Conservation (phyloP, 371 early-diverging fungal genomes). For the Syncephalis plumigaleata region DNA sequence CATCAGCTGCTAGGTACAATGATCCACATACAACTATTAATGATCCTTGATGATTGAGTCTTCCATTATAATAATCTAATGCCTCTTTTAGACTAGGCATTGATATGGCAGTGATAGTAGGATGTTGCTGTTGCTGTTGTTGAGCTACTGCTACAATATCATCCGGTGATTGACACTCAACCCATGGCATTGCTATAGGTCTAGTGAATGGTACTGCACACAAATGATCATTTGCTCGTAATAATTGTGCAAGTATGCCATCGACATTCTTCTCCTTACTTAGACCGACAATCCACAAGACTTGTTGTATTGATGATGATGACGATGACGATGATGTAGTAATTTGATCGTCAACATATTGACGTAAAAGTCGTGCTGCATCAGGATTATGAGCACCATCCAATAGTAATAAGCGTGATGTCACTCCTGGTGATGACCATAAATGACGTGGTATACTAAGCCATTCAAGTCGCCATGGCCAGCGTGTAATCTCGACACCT, state of each 20-base stretch:
- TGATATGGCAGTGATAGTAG: conserved; percentile 2
- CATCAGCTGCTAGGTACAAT: conserved; percentile 67
- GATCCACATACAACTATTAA: conserved; percentile 65
- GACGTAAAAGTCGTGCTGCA: conserved; percentile 39
- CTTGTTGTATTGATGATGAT: conserved; percentile 15
- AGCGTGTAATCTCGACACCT: conserved; percentile 38
- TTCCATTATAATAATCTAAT: background rate
- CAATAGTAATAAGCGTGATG: conserved; percentile 25
- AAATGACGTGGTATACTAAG: conserved; percentile 7
- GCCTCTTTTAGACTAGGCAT: conserved; percentile 2
- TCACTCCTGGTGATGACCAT: background rate
- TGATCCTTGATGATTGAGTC: conserved; percentile 9
- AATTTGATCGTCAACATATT: conserved; percentile 30
- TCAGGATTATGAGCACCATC: conserved; percentile 86
- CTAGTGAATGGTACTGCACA: conserved; percentile 48
- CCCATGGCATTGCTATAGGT: conserved; percentile 83
- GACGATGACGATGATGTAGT: conserved; percentile 2
- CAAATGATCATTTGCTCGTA: conserved; percentile 33
- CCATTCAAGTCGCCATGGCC: conserved; percentile 79
- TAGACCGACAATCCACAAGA: conserved; percentile 56
- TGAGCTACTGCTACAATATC: conserved; percentile 2
- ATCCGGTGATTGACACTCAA: conserved; percentile 13
- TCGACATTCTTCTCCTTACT: conserved; percentile 49
- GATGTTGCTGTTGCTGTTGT: background rate
- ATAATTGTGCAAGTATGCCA: conserved; percentile 29